These are phyloP conservation scores for Aspergillus heteromorphus DNA, from an alignment of 495 filamentous ascomycete genomes.

Conservation along the genomic window DNA sequence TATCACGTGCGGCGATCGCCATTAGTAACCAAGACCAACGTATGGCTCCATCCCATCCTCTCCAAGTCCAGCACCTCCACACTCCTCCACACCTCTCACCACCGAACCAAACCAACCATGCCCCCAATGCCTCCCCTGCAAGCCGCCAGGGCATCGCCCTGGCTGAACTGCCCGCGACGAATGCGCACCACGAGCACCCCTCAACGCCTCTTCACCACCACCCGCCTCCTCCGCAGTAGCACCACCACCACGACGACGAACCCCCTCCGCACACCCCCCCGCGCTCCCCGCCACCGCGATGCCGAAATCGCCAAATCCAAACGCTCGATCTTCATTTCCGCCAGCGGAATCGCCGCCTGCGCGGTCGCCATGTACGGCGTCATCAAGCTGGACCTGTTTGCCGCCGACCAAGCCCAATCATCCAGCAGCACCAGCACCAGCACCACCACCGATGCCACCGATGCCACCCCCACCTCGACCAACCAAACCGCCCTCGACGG, in stretches of 20 bases:
- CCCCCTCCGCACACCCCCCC: constrained; percentile 22
- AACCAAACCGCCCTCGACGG: constrained; percentile 35
- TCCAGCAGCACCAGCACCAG: neutral
- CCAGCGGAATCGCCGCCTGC: constrained; percentile 30
- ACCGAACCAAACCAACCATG: constrained; percentile 1
- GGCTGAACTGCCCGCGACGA: constrained; percentile 23
- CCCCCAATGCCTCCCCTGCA: neutral
- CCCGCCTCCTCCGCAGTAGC: constrained; percentile 19
- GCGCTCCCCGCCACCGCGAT: constrained; percentile 4
- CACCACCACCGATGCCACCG: neutral
- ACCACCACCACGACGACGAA: constrained; percentile 20
- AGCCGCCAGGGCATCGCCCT: constrained; percentile 7
- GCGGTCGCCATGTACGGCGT: constrained; percentile 35
- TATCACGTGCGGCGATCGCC: constrained; percentile 6
- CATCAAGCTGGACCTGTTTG: constrained; percentile 38
- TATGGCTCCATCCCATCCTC: neutral
- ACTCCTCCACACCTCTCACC: neutral
- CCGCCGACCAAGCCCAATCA: constrained; percentile 15
- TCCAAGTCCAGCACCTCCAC: neutral
- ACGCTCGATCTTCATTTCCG: constrained; percentile 32
- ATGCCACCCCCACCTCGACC: neutral
- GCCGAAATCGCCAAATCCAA: constrained; percentile 24
- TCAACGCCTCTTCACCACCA: constrained; percentile 17
- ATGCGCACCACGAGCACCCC: neutral
- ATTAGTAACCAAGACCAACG: neutral